phyloP scores from a whole-genome alignment of 164 flowering plant species.

The Saururus chinensis region DNA sequence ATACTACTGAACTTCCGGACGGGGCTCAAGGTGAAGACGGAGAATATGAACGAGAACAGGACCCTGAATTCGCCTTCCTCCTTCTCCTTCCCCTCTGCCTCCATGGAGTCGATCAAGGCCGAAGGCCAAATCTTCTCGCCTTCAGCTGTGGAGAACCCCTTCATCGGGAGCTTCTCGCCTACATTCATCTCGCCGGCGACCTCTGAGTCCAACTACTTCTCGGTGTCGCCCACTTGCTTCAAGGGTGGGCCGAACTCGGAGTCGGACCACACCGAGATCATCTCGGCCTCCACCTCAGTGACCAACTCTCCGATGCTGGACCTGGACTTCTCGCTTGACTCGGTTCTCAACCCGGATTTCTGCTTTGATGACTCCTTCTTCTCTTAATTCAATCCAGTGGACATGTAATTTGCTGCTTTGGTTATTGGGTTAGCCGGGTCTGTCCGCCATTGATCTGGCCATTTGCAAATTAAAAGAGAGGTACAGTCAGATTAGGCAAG shows the following conservation, averaged over 20 bases:
- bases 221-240: constrained; percentile 22
- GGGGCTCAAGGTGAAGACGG: constrained; percentile 29
- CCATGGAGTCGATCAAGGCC: constrained; percentile 4
- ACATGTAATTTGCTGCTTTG: not conserved
- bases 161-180: constrained; percentile 23
- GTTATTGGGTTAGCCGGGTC: no score
- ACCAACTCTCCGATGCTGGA: constrained; percentile 56
- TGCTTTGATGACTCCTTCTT: constrained; percentile 31
- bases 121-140: constrained; percentile 20
- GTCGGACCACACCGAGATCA: constrained; percentile 38
- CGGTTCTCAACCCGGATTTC: constrained; percentile 30
- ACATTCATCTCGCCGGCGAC: constrained; percentile 52
- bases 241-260: constrained; percentile 17
- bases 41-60: constrained; percentile 24
- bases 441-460: not conserved
- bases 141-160: constrained; percentile 12
- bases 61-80: constrained; percentile 12
- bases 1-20: constrained; percentile 19
- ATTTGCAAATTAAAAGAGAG: not conserved
- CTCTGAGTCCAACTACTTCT: constrained; percentile 47
- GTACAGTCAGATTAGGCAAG: not conserved
- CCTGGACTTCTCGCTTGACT: constrained; percentile 29
- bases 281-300: constrained; percentile 52
- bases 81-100: constrained; percentile 29
- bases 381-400: not conserved